Evolutionary conservation across 2,329 filamentous ascomycete genomes (phyloP), one percentile per base, ranked within the genome.

Genomic region (Diplodia seriata): DNA sequence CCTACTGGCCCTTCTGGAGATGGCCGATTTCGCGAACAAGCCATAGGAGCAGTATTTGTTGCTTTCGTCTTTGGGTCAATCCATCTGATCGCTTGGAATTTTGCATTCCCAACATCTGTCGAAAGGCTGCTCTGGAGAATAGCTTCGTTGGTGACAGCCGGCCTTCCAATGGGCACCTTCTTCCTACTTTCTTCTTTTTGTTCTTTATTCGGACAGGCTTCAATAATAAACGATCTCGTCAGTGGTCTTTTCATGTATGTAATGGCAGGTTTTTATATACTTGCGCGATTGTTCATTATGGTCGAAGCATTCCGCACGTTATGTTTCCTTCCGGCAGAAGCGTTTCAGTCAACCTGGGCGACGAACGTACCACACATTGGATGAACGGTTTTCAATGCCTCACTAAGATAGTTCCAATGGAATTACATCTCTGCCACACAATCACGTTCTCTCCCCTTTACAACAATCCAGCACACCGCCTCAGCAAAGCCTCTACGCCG

Each of bases 1-100:
- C 11, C 11, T 23, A 12, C 0, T 7, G 2, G 4, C 0, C 5
- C 49, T 26, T 9, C 6, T 6, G 4, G 26, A 26, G 4, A 0
- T 2, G 26, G 2, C 3, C 26, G 3, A 26, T 26, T 4, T 26
- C 3, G 3, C 26, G 26, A 4, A 4, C 26, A 26, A 26, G 1
- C 12, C 49, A 12, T 51, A 1, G n/a, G 7, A 31, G 40, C 54
- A 36, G 2, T 11, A 8, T 0, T 18, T 18, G 29, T 29, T 18
- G 29, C 53, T 36, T n/a, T 55, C 1, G 33, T 23, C 7, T 56
- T 56, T 23, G 54, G 54, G 6, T 8, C 18, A 12, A 14, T 56
- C 1, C 54, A 56, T 12, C 9, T 56, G 6, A 2, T 23, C 9
- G 54, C 54, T 3, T 56, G 31, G 31, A 56, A 56, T 15, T 56